Evolutionary conservation across 176 grass and related monocot species (phyloP), one percentile per base, ranked within the genome.

Genomic region (Chrysopogon serrulatus): DNA sequence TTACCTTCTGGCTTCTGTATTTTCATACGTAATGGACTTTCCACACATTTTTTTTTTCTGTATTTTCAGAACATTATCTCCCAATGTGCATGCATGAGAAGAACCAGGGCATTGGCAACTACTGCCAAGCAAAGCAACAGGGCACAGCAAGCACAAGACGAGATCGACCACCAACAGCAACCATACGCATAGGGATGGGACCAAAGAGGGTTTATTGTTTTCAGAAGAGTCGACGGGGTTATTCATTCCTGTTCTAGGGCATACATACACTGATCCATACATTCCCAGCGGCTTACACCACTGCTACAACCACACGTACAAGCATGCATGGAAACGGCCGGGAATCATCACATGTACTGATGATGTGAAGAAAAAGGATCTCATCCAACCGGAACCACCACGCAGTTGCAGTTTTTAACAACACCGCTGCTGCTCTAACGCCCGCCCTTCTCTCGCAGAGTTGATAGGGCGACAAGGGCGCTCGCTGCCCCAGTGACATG

Each of bases 401-500:
- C n/a, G n/a, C n/a, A n/a, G n/a, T n/a, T n/a, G 0, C 54, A 26
- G 54, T 26, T 63, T 28, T 61, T 12, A 33, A 3, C 0, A 23
- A 43, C 8, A 16, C 10, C 0, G 39, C 79, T 15, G 27, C 19
- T 36, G 16, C 23, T 83, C 80, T 68, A 83, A 5, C 45, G 21
- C 45, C 51, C 72, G 26, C 68, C 74, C 84, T 87, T 90, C 88
- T 90, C 80, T 23, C 68, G 74, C 1, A 54, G 68, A 69, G 84
- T 79, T 79, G 88, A 87, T 16, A 90, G 88, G 79, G 84, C 88
- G 4, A 90, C 19, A 8, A 90, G 80, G 23, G 85, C 86, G 23
- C 66, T 82, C 17, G 84, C 84, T 59, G 84, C 88, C 32, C 69
- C 79, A 32, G 84, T 35, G 5, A 79, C 68, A 60, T 86, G 64